Evolutionary conservation across 163 green algal genomes (phyloP).

Genomic region (Chlorella variabilis): DNA sequence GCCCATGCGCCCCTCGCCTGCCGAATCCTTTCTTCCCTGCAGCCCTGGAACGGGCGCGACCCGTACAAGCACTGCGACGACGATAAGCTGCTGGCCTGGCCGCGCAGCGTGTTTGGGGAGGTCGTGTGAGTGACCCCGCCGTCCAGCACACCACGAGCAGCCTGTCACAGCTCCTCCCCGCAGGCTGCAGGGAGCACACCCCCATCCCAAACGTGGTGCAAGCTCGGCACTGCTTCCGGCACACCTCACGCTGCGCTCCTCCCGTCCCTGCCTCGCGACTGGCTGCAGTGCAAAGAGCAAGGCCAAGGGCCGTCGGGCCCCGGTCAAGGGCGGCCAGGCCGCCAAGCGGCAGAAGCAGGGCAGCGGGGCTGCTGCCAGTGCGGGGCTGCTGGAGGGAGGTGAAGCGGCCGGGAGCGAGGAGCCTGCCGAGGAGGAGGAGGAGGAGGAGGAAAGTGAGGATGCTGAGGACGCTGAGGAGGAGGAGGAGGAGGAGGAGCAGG

Average conservation of each 20-base stretch:
- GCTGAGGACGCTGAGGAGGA: neutral
- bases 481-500: neutral
- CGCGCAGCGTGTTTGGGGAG: slow-evolving; percentile 17
- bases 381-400: neutral
- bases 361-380: neutral
- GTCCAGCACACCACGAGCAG: no score
- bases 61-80: slow-evolving; percentile 22
- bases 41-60: neutral
- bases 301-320: neutral
- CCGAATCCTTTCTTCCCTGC: neutral
- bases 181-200: no score
- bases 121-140: slow-evolving; percentile 12
- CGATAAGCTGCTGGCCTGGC: slow-evolving; percentile 19
- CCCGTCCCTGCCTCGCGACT: no score
- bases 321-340: neutral
- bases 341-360: neutral
- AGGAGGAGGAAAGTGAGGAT: neutral
- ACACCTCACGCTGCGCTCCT: no score
- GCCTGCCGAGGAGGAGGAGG: neutral
- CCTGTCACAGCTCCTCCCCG: no score
- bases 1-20: neutral
- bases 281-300: neutral
- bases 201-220: no score
- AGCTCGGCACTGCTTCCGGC: no score
- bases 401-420: neutral